Conservation (phyloP, 2,329 filamentous ascomycete genomes). For the Leptosphaerulina australis region DNA sequence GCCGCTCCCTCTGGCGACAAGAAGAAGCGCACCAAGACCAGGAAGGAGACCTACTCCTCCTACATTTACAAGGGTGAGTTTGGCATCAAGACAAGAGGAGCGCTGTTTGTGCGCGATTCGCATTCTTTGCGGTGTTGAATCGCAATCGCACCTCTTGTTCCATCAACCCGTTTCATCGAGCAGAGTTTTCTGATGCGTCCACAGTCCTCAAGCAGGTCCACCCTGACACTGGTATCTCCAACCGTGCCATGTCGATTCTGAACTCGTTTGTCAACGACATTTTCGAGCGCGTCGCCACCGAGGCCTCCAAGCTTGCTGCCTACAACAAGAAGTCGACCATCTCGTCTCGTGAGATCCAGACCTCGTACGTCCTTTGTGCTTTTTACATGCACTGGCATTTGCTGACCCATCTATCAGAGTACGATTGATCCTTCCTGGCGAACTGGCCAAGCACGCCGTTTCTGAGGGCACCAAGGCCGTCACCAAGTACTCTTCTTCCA, state of each 20-base stretch:
- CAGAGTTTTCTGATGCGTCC: slow-evolving; percentile 19
- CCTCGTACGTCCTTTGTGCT: slow-evolving; percentile 65
- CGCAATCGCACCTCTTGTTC: slow-evolving; percentile 28
- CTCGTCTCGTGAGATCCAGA: slow-evolving; percentile 99
- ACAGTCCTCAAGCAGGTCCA: slow-evolving; percentile 99
- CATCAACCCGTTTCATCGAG: slow-evolving; percentile 36
- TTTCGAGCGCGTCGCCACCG: slow-evolving; percentile 98
- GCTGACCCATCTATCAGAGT: slow-evolving; percentile 61
- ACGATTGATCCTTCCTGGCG: slow-evolving; percentile 94
- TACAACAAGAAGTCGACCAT: slow-evolving; percentile 99
- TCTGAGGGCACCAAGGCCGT: slow-evolving; percentile 99
- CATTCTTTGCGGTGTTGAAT: neutral
- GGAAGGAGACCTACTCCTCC: slow-evolving; percentile 99
- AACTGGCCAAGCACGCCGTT: slow-evolving; percentile 98
- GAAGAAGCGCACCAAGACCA: slow-evolving; percentile 99
- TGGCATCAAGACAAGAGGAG: slow-evolving; percentile 12
- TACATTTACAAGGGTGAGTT: slow-evolving; percentile 99
- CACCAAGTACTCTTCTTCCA: slow-evolving; percentile 99
- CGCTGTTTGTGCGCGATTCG: slow-evolving; percentile 17
- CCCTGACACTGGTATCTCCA: slow-evolving; percentile 99
- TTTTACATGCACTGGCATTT: neutral
- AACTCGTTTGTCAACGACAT: slow-evolving; percentile 99
- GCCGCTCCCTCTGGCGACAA: slow-evolving; percentile 89
- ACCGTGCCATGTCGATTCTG: slow-evolving; percentile 99
- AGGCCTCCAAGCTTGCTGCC: slow-evolving; percentile 97